Conservation (phyloP, 352 stramenopile genomes). For the Pythium brassicae region DNA sequence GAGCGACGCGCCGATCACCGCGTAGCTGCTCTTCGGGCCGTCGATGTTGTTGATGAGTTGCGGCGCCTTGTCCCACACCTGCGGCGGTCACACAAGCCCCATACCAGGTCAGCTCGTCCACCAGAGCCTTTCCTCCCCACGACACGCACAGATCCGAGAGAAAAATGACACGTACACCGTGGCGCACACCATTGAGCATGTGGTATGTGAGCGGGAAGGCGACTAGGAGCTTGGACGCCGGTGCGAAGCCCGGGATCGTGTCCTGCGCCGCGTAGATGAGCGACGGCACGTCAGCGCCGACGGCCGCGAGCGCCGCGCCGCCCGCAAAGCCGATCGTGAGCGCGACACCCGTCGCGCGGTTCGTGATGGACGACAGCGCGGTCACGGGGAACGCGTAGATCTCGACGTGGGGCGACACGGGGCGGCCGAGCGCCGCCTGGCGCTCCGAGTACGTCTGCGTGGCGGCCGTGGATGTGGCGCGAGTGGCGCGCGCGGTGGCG, state of each 20-base stretch:
- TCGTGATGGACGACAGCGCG: slow-evolving; percentile 93
- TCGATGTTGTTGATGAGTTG: slow-evolving; percentile 80
- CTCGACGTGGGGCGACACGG: slow-evolving; percentile 94
- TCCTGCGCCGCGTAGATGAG: slow-evolving; percentile 79
- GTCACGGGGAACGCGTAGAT: slow-evolving; percentile 95
- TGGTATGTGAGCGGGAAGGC: slow-evolving; percentile 94
- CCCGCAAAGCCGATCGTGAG: slow-evolving; percentile 82
- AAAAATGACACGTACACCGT: slow-evolving; percentile 58
- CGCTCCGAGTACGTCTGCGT: slow-evolving; percentile 65
- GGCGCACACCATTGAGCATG: slow-evolving; percentile 83
- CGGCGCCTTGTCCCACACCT: slow-evolving; percentile 89
- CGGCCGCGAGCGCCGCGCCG: slow-evolving; percentile 62
- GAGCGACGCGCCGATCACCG: slow-evolving; percentile 42
- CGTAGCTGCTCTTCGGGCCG: slow-evolving; percentile 37
- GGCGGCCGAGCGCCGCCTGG: slow-evolving; percentile 85
- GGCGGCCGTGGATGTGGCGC: slow-evolving; percentile 17
- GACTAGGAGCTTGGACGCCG: slow-evolving; percentile 91
- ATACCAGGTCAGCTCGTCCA: not conserved
- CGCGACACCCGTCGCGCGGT: slow-evolving; percentile 87
- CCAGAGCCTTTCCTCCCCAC: too few relatives aligned
- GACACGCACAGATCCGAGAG: too few relatives aligned
- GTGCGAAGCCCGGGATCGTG: slow-evolving; percentile 58
- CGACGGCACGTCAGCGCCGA: slow-evolving; percentile 70
- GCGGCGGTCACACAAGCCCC: slow-evolving; percentile 3
- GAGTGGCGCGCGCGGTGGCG: slow-evolving; percentile 11